Conservation (phyloP, 2,329 filamentous ascomycete species). For the Onygenales sp. region DNA sequence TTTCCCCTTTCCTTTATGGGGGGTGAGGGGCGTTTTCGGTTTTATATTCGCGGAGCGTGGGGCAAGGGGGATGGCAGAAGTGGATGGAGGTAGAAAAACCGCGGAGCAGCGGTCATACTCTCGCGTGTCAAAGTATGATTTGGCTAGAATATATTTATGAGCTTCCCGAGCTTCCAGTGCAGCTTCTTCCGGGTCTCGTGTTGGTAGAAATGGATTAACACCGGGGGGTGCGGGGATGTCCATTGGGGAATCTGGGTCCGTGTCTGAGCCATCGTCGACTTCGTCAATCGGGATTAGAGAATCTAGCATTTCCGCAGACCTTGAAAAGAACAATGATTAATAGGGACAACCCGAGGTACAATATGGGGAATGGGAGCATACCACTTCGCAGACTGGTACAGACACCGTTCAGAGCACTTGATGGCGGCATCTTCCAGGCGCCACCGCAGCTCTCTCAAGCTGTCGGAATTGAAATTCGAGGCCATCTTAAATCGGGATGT, state of each 20-base stretch:
- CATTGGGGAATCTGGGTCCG: slow-evolving; percentile 51
- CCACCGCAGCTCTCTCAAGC: slow-evolving; percentile 52
- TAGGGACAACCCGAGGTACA: background rate
- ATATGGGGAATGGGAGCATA: slow-evolving; percentile 27
- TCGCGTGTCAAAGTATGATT: slow-evolving; percentile 88
- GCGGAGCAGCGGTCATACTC: slow-evolving; percentile 91
- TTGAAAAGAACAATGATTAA: slow-evolving; percentile 28
- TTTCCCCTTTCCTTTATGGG: slow-evolving; percentile 55
- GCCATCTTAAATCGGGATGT: slow-evolving; percentile 19
- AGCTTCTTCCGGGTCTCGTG: slow-evolving; percentile 62
- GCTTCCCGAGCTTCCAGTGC: slow-evolving; percentile 68
- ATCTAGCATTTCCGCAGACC: slow-evolving; percentile 88
- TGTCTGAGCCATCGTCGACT: slow-evolving; percentile 43
- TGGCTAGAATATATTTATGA: slow-evolving; percentile 78
- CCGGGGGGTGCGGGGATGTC: slow-evolving; percentile 46
- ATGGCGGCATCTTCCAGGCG: slow-evolving; percentile 77
- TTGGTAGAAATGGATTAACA: slow-evolving; percentile 43
- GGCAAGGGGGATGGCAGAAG: slow-evolving; percentile 57
- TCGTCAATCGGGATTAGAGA: slow-evolving; percentile 56
- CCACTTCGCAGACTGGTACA: slow-evolving; percentile 98
- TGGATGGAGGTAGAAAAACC: slow-evolving; percentile 74
- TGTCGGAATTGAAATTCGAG: slow-evolving; percentile 26
- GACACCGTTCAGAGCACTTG: slow-evolving; percentile 85
- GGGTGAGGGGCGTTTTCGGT: slow-evolving; percentile 29
- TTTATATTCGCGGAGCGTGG: slow-evolving; percentile 32